Evolutionary conservation across 2,329 filamentous ascomycete species (phyloP), one percentile per base, ranked within the genome.

Genomic region (Cordyceps cicadae): DNA sequence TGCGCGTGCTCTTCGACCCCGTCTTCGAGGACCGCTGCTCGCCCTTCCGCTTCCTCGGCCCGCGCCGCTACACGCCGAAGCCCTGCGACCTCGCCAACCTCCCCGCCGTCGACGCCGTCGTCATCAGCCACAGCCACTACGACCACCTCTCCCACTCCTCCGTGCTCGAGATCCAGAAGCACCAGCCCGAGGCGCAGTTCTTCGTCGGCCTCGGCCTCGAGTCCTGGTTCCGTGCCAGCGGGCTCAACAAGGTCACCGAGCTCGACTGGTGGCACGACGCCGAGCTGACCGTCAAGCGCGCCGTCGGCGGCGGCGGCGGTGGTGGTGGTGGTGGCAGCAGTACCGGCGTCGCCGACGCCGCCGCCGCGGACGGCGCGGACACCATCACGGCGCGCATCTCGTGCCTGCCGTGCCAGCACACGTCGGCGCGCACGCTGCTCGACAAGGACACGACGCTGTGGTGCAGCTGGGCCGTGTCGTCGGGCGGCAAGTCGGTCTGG

Each of bases 231-330:
- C 77, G 79, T 52, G 76, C 79, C 3, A 80, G 79, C 29, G 90
- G 90, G 1, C 83, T 96, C 59, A 65, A 81, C 1, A 89, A 91
- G 62, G 87, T 93, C 49, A 95, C 90, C 0, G 92, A 97, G 75
- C 73, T 97, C 68, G 93, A 97, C 74, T 97, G 93, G 93, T 97
- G 93, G 93, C 87, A 96, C 66, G 87, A 90, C 64, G 81, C 85
- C 6, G 86, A 93, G 53, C 73, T 96, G n/a, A 84, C 77, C 0
- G 74, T 96, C 29, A 59, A 53, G n/a, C 64, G 69, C 74, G 67
- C 65, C n/a, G 62, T 64, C 9, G 37, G 8, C 21, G 9, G 64
- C 9, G 37, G 8, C 21, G 9, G 8, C 29, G 6, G 24, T 24
- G 24, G 24, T 4, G 24, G 64, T 8, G 37, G 8, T 21, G 9